A percentile compares a stretch with the other conserved stretches of the same genome.
phyloP scores from a whole-genome alignment of 345 rosid genomes.

The Eucalyptus regnans region DNA sequence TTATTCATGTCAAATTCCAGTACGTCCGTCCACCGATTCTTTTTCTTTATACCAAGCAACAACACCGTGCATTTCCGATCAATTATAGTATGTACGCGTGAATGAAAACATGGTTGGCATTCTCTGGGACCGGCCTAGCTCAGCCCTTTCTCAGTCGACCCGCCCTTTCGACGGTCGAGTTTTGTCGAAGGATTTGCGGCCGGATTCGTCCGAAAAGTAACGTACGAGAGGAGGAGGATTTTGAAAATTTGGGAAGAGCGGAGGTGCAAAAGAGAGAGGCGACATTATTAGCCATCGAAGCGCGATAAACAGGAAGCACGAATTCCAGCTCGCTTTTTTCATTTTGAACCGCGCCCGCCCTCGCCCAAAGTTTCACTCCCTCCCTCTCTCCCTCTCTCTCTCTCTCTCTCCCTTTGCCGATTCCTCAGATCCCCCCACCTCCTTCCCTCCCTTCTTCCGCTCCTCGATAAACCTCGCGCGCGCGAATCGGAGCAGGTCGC shows the following conservation, averaged over 20 bases:
- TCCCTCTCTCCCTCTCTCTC: not conserved
- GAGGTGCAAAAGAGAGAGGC: not conserved
- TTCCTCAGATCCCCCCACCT: not conserved
- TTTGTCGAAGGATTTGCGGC: too few species aligned
- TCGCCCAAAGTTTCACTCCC: not conserved
- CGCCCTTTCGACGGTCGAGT: not conserved
- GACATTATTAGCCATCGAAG: not conserved
- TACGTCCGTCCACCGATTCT: not conserved
- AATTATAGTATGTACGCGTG: fast-evolving
- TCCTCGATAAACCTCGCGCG: not conserved
- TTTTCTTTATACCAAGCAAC: not conserved
- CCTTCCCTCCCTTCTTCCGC: not conserved
- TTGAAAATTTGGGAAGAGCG: too few species aligned
- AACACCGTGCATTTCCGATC: not conserved
- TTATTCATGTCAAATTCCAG: not conserved
- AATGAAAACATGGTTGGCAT: not conserved
- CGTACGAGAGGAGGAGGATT: too few species aligned
- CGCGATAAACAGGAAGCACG: not conserved
- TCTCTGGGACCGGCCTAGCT: not conserved
- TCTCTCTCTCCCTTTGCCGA: not conserved
- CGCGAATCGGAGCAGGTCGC: not conserved
- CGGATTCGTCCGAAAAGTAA: not conserved
- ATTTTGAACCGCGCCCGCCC: not conserved
- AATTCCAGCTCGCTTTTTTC: not conserved
- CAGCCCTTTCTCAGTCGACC: not conserved